Evolutionary conservation across 768 basidiomycete species (phyloP).

Genomic region (Boletus pseudopeckii): DNA sequence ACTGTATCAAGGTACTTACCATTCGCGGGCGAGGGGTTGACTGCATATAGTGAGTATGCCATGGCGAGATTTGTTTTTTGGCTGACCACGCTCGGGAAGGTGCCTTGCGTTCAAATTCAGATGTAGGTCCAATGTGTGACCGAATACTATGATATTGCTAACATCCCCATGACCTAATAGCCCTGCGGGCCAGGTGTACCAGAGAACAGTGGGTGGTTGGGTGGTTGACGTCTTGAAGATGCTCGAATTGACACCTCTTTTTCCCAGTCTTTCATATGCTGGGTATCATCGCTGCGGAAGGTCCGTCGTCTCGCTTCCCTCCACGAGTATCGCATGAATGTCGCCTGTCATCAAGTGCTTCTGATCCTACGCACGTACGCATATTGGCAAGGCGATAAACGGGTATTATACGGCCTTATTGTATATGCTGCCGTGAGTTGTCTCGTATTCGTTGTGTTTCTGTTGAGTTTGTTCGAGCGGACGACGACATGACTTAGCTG

Average conservation of each 20-base stretch:
- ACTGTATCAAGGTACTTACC: constrained; percentile 21
- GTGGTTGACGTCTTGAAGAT: neutral
- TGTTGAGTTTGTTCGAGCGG: neutral
- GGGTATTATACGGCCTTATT: too few species aligned
- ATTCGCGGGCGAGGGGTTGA: constrained; percentile 10
- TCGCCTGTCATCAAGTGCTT: too few species aligned
- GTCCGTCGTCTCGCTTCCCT: too few species aligned
- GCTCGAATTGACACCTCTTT: neutral
- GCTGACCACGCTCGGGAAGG: neutral
- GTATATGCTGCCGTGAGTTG: too few species aligned
- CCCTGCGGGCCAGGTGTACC: neutral
- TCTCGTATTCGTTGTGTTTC: too few species aligned
- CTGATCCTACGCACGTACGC: too few species aligned
- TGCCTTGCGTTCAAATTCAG: constrained; percentile 2
- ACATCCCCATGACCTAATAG: neutral
- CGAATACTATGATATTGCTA: neutral
- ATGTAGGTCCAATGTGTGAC: neutral
- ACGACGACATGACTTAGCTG: neutral
- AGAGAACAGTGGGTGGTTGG: constrained; percentile 7
- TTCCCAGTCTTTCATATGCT: neutral
- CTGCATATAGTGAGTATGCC: constrained; percentile 8
- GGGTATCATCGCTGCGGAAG: too few species aligned
- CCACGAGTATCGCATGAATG: too few species aligned
- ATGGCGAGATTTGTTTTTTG: neutral
- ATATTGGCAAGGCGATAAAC: too few species aligned